Percentiles rank a stretch among this genome's conserved stretches.
Evolutionary conservation across 1,284 basidiomycete genomes (phyloP).

Genomic region (Trichosporon asahii): DNA sequence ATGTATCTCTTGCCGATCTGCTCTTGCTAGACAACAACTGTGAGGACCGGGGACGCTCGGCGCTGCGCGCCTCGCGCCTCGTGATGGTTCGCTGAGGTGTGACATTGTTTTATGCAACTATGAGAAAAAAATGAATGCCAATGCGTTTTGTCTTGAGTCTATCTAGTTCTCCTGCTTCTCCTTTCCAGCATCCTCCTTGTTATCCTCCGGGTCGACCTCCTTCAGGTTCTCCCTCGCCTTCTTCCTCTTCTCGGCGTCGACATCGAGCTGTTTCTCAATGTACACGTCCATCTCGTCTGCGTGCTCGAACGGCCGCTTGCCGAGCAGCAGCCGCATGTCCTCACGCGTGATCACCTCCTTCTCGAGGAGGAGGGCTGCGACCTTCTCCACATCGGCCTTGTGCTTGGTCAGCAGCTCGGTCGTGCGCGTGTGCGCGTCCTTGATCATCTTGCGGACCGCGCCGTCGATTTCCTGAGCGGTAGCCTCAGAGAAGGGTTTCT

Average conservation of each 20-base stretch:
- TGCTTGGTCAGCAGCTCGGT: constrained; percentile 77
- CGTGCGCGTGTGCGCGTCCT: constrained; percentile 80
- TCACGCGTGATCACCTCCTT: constrained; percentile 89
- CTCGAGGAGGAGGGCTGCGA: constrained; percentile 81
- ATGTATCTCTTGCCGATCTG: too few species aligned
- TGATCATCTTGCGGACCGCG: constrained; percentile 91
- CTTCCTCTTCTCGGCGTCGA: constrained; percentile 30
- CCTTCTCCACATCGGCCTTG: constrained; percentile 86
- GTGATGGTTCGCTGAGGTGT: not conserved
- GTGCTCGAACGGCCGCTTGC: constrained; percentile 53
- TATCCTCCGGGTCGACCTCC: constrained; percentile 4
- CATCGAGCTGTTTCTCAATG: constrained; percentile 60
- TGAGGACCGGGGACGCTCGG: too few species aligned
- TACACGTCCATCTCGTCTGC: constrained; percentile 92
- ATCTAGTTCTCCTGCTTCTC: constrained; percentile 4
- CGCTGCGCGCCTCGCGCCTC: too few species aligned
- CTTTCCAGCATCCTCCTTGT: not conserved
- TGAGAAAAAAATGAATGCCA: not conserved
- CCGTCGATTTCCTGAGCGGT: constrained; percentile 89
- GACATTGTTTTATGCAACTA: constrained; percentile 15
- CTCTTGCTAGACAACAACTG: too few species aligned
- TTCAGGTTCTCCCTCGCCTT: constrained; percentile 16
- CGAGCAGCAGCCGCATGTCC: constrained; percentile 48
- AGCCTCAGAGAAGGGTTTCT: constrained; percentile 96
- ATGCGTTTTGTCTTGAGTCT: not conserved